Conservation (phyloP, 306 rosid species). For the Herpetospermum pedunculosum region DNA sequence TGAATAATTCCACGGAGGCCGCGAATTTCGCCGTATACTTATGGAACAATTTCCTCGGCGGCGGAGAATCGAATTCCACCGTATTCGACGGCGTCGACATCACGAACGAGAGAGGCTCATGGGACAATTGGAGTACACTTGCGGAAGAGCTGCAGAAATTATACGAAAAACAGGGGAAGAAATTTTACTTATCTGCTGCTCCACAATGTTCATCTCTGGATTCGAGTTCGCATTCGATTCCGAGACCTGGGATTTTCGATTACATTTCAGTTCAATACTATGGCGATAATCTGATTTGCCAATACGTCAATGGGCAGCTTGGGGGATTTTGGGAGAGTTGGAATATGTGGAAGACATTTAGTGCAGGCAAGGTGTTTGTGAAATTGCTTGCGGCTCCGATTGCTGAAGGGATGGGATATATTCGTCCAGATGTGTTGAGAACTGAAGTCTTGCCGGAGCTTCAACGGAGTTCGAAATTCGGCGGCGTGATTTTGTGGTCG, state of each 20-base stretch:
- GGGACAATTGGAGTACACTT: slow-evolving; percentile 3
- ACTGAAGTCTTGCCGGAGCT: not conserved
- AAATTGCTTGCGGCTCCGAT: not conserved
- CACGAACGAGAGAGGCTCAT: not conserved
- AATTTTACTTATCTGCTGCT: slow-evolving; percentile 12
- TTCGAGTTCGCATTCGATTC: not conserved
- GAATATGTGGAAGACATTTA: not conserved
- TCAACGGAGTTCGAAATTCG: not conserved
- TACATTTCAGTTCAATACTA: slow-evolving; percentile 12
- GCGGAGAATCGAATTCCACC: not conserved
- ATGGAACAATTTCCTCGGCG: slow-evolving; percentile 15
- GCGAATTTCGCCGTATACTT: slow-evolving; percentile 1
- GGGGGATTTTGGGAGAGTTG: not conserved
- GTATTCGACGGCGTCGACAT: slow-evolving; percentile 16
- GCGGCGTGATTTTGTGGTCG: not conserved
- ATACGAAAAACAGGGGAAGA: slow-evolving; percentile 7
- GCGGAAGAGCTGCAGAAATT: not conserved
- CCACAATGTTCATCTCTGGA: slow-evolving; percentile 7
- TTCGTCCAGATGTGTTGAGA: not conserved
- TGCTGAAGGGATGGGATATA: not conserved
- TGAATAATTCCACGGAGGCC: slow-evolving; percentile 9
- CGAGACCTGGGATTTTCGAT: slow-evolving; percentile 11
- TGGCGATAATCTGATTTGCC: not conserved
- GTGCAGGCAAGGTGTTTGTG: not conserved
- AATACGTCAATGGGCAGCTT: not conserved